These are phyloP conservation scores for Botrytis squamosa DNA, from an alignment of 2,329 filamentous ascomycete species.

Conservation along the genomic window DNA sequence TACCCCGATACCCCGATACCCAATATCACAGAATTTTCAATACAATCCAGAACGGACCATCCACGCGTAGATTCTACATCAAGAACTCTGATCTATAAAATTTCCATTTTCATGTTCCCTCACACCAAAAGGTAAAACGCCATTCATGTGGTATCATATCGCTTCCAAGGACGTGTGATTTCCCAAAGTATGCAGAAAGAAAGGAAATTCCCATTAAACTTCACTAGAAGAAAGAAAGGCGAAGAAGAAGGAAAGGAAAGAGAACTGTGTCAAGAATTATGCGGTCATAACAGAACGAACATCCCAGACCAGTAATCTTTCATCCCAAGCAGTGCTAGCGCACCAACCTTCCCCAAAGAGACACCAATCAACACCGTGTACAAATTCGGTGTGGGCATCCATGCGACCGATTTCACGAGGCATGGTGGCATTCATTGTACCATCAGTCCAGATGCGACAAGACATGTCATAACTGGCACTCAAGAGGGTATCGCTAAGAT, in stretches of 20 bases:
- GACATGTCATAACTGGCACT: constrained; percentile 98
- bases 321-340: constrained; percentile 92
- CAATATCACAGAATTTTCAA: background rate
- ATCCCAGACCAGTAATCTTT: constrained; percentile 89
- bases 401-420: constrained; percentile 60
- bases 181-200: constrained; percentile 5
- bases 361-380: constrained; percentile 96
- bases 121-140: constrained; percentile 4
- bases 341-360: constrained; percentile 97
- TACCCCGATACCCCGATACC: too few relatives aligned
- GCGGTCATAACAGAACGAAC: constrained; percentile 62
- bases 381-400: constrained; percentile 93
- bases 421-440: constrained; percentile 42
- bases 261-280: background rate
- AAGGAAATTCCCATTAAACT: background rate
- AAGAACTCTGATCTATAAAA: background rate
- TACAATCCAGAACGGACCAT: background rate
- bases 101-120: background rate
- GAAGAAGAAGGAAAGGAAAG: background rate
- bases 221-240: background rate
- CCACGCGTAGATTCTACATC: background rate
- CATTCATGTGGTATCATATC: constrained; percentile 17
- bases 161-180: background rate
- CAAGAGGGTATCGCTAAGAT: constrained; percentile 82
- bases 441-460: constrained; percentile 89